Evolutionary conservation across 129 eudicot species (phyloP), one percentile per base, ranked within the genome.

Genomic region (Artemisia tridentata): DNA sequence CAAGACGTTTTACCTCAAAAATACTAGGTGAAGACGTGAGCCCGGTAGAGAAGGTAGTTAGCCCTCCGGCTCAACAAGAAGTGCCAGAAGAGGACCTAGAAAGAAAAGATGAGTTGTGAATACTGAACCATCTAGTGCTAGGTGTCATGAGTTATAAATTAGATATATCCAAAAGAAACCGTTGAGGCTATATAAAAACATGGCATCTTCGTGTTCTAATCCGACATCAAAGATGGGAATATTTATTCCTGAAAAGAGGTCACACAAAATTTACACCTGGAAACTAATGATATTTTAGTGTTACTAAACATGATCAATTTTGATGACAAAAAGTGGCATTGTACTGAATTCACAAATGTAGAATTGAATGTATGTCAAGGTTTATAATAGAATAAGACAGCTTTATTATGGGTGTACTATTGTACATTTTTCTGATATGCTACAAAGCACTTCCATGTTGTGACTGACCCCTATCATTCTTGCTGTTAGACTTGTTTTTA

Each of bases 1-100:
- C 95, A 66, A 80, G 96, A 73, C 72, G 62, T n/a, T 89, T 89
- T 82, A 89, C 96, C 48, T 86, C 95, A 43, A 89, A 80, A 70
- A 83, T 89, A 51, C 55, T 82, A 68, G 98, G 90, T 9, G 92
- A 93, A 65, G 74, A 70, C 21, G 69, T 78, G 41, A 91, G 81
- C 63, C 83, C 84, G 15, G 34, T 78, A 57, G 88, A 86, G 63
- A 74, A 66, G 45, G 83, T 78, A 45, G 63, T 69, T 53, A 62
- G 89, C 58, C 68, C 72, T 31, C 77, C 82, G 52, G 74, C 67
- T 14, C 69, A 79, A 76, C 54, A 63, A 46, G 80, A 67, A 56
- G 60, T 43, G 46, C 8, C 75, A 38, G 78, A 81, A 75, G 84
- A 80, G 13, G 80, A 62, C 67, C 46, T 17, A 65, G 93, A 90